These are phyloP conservation scores for Dipteronia sinensis DNA, from an alignment of 345 rosid genomes.

Conservation along the genomic window DNA sequence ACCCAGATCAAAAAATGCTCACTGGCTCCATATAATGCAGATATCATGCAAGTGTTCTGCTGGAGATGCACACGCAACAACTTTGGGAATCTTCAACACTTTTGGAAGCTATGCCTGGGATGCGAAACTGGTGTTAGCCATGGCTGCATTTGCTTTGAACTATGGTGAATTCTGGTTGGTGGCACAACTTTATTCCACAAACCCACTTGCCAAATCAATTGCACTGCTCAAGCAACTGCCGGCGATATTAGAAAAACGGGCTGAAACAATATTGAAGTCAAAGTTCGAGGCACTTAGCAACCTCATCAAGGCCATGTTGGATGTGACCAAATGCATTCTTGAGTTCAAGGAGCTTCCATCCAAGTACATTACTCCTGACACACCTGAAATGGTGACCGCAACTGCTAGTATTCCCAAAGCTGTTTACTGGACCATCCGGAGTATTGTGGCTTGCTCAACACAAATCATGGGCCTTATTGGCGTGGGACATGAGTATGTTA, in stretches of 20 bases:
- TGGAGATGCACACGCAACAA: constrained; percentile 50
- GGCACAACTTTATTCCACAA: constrained; percentile 45
- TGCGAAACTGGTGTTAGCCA: constrained; percentile 52
- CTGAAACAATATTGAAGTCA: constrained; percentile 30
- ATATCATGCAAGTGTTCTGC: constrained; percentile 45
- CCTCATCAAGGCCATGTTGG: constrained; percentile 45
- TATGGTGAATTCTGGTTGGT: constrained; percentile 68
- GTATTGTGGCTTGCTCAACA: constrained; percentile 47
- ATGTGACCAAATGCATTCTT: constrained; percentile 48
- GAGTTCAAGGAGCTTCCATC: constrained; percentile 51
- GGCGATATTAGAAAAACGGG: constrained; percentile 30
- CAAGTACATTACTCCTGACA: constrained; percentile 40
- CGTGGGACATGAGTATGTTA: constrained; percentile 54
- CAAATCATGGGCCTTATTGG: constrained; percentile 50
- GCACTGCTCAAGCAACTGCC: constrained; percentile 61
- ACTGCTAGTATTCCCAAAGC: constrained; percentile 53
- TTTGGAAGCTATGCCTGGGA: constrained; percentile 58
- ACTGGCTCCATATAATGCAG: constrained; percentile 26
- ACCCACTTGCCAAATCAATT: constrained; percentile 60
- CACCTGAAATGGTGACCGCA: constrained; percentile 32
- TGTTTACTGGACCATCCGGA: constrained; percentile 59
- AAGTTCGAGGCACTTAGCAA: constrained; percentile 40
- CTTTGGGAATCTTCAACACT: constrained; percentile 40
- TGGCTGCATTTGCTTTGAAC: constrained; percentile 56
- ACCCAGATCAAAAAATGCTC: neutral